Percentiles rank a stretch among this genome's conserved stretches.
phyloP scores from a whole-genome alignment of 352 stramenopile genomes.

The Globisporangium barbulae region DNA sequence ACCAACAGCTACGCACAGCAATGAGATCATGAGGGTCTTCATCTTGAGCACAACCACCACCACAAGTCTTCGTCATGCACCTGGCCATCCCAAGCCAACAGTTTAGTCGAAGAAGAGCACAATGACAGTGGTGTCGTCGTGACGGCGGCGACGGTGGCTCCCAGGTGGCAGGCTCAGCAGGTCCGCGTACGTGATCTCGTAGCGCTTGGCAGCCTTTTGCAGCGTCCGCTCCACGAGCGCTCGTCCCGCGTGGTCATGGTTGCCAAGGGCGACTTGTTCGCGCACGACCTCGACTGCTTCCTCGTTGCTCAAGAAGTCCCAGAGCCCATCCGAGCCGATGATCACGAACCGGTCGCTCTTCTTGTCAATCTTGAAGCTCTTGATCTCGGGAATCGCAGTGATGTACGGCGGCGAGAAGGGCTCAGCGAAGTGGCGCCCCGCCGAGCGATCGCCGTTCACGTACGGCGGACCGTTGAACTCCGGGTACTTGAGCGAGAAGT shows the following conservation, averaged over 20 bases:
- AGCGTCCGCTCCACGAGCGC: conserved; percentile 80
- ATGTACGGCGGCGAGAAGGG: conserved; percentile 94
- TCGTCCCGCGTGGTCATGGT: conserved; percentile 70
- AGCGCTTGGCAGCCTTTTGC: conserved; percentile 66
- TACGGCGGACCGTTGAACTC: conserved; percentile 90
- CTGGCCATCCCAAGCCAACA: not conserved
- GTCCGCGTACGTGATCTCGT: conserved; percentile 80
- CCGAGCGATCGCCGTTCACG: conserved; percentile 75
- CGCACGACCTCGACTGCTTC: conserved; percentile 93
- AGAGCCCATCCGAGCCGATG: conserved; percentile 96
- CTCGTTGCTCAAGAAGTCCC: conserved; percentile 95
- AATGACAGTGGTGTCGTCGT: conserved; percentile 93
- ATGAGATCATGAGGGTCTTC: not conserved
- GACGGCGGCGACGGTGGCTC: conserved; percentile 75
- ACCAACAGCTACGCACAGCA: not conserved
- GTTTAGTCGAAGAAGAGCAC: conserved; percentile 84
- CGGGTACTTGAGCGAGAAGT: conserved; percentile 93
- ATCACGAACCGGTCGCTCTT: conserved; percentile 95
- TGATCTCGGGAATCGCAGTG: conserved; percentile 83
- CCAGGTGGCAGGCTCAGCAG: conserved; percentile 80
- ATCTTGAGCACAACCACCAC: not conserved
- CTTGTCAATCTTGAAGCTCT: conserved; percentile 45
- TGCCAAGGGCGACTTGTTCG: conserved; percentile 46
- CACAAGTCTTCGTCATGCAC: not conserved
- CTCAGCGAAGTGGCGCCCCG: conserved; percentile 82